These are phyloP conservation scores for Meredithiella fracta DNA, from an alignment of 2,329 filamentous ascomycete genomes.

Conservation along the genomic window DNA sequence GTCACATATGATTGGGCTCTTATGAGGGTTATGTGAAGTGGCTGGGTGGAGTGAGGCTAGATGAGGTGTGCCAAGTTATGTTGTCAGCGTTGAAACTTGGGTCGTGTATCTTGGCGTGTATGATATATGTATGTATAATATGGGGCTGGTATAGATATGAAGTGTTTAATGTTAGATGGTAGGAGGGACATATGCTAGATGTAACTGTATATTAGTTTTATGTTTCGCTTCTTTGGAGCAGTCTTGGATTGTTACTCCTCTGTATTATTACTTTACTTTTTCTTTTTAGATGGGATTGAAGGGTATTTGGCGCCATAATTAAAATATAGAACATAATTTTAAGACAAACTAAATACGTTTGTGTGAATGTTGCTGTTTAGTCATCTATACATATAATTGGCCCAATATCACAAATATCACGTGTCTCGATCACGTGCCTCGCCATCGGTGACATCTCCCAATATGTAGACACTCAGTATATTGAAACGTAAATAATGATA, in stretches of 20 bases:
- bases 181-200: neutral
- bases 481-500: neutral
- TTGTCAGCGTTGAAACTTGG: too few species aligned
- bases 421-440: neutral
- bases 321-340: neutral
- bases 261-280: neutral
- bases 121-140: too few species aligned
- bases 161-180: too few species aligned
- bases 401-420: neutral
- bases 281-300: neutral
- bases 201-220: neutral
- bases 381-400: neutral
- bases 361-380: neutral
- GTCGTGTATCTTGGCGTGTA: too few species aligned
- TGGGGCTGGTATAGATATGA: too few species aligned
- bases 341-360: neutral
- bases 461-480: neutral
- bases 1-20: too few species aligned
- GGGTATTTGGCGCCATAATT: neutral
- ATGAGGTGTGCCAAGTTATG: too few species aligned
- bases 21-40: too few species aligned
- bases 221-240: too few species aligned
- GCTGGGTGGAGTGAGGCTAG: too few species aligned
- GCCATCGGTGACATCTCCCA: neutral
- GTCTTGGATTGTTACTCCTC: neutral